Conservation (phyloP, 129 eudicot species). For the Erigeron canadensis region DNA sequence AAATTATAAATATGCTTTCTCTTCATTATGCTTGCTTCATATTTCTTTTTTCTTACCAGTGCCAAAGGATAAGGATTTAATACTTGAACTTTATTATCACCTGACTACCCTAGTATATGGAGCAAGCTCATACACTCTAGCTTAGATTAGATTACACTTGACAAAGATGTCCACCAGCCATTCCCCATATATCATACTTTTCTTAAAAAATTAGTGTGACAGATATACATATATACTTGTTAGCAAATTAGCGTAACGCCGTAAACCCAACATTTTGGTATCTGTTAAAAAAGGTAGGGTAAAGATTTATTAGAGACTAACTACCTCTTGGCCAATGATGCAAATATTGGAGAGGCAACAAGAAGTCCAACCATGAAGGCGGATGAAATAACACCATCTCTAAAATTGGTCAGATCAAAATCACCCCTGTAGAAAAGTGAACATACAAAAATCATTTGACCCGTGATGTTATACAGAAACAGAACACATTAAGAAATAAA, state of each 20-base stretch:
- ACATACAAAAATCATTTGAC: conserved; percentile 2
- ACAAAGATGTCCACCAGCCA: not conserved
- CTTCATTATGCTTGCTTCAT: not conserved
- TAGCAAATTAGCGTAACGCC: not conserved
- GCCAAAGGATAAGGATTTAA: not conserved
- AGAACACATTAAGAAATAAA: not conserved
- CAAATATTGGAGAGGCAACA: conserved; percentile 90
- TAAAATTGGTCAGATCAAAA: conserved; percentile 71
- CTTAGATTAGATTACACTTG: not conserved
- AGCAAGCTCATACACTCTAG: not conserved
- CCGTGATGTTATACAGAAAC: conserved; percentile 17
- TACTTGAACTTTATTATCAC: not conserved
- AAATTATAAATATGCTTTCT: not conserved
- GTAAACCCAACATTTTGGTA: not conserved
- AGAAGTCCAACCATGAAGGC: conserved; percentile 99
- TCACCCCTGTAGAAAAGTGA: conserved; percentile 58
- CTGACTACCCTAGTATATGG: not conserved
- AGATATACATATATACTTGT: not conserved
- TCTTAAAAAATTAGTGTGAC: not conserved
- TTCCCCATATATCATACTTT: not conserved
- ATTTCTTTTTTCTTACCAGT: not conserved
- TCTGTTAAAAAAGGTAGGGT: conserved; percentile 5
- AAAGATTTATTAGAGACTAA: conserved; percentile 5
- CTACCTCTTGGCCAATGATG: conserved; percentile 87
- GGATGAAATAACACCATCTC: conserved; percentile 90